Conservation (phyloP, 2,329 filamentous ascomycete genomes). For the Pestalotiopsis sp. region DNA sequence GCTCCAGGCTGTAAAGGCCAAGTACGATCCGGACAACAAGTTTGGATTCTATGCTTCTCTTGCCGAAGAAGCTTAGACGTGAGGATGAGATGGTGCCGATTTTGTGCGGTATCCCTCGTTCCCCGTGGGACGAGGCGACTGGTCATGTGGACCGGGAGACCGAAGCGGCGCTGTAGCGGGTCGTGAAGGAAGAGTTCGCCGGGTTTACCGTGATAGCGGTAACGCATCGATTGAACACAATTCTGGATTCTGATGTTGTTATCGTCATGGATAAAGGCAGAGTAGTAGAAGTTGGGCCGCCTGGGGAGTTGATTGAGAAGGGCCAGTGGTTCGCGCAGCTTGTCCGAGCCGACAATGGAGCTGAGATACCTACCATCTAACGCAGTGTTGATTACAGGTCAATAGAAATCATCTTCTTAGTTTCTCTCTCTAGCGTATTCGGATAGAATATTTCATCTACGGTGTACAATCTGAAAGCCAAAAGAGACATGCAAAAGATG, state of each 20-base stretch:
- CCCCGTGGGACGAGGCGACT: background rate
- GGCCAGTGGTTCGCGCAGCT: background rate
- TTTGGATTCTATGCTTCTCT: too few relatives aligned
- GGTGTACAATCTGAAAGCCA: too few relatives aligned
- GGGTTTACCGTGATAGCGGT: background rate
- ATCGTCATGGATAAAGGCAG: background rate
- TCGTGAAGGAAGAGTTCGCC: background rate
- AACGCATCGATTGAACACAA: slow-evolving; percentile 1
- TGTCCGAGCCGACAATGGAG: background rate
- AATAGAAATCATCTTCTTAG: too few relatives aligned
- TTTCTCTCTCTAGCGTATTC: too few relatives aligned
- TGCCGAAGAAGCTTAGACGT: too few relatives aligned
- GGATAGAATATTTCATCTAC: too few relatives aligned
- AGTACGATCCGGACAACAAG: too few relatives aligned
- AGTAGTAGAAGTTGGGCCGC: background rate
- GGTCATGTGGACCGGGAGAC: background rate
- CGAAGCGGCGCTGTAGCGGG: background rate
- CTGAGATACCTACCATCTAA: background rate
- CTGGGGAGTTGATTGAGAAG: background rate
- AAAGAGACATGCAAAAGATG: too few relatives aligned
- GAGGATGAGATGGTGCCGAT: too few relatives aligned
- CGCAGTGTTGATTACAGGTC: background rate
- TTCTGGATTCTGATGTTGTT: background rate
- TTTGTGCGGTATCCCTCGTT: too few relatives aligned
- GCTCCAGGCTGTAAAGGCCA: too few relatives aligned